Conservation (phyloP, 306 rosid species). For the Trifolium dubium region DNA sequence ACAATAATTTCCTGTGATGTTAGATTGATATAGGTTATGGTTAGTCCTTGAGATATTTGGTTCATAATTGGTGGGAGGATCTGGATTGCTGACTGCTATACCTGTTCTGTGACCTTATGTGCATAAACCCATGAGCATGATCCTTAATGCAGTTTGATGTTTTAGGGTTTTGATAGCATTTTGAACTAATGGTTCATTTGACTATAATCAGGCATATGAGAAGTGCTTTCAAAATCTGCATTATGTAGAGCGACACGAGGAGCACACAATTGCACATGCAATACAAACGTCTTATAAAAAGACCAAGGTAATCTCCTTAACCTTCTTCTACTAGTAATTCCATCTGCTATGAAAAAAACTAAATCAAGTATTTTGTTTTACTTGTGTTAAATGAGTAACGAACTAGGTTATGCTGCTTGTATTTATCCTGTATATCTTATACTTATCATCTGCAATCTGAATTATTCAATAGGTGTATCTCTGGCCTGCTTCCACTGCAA, state of each 20-base stretch:
- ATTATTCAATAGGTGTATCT: conserved; percentile 72
- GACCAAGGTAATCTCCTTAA: conserved; percentile 65
- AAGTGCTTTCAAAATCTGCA: conserved; percentile 95
- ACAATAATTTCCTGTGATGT: not conserved
- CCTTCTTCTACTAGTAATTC: conserved; percentile 16
- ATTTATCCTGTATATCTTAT: conserved; percentile 13
- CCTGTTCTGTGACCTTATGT: conserved; percentile 5
- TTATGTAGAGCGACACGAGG: conserved; percentile 80
- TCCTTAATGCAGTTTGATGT: conserved; percentile 26
- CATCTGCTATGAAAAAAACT: not conserved
- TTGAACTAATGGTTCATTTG: conserved; percentile 40
- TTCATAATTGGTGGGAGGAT: conserved; percentile 27
- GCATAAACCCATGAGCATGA: not conserved
- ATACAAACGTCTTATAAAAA: conserved; percentile 75
- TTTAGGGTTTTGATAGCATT: conserved; percentile 23
- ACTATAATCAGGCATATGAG: conserved; percentile 78
- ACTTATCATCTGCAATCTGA: conserved; percentile 28
- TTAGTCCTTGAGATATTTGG: not conserved
- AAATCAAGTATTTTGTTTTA: not conserved
- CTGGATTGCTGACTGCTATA: conserved; percentile 8
- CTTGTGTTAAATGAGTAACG: conserved; percentile 12
- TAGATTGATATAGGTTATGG: conserved; percentile 16
- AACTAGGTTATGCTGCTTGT: not conserved
- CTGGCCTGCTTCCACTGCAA: conserved; percentile 89
- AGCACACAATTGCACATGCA: conserved; percentile 98